These are phyloP conservation scores for Starmerella floricola DNA, from an alignment of 805 yeast species.

Conservation along the genomic window DNA sequence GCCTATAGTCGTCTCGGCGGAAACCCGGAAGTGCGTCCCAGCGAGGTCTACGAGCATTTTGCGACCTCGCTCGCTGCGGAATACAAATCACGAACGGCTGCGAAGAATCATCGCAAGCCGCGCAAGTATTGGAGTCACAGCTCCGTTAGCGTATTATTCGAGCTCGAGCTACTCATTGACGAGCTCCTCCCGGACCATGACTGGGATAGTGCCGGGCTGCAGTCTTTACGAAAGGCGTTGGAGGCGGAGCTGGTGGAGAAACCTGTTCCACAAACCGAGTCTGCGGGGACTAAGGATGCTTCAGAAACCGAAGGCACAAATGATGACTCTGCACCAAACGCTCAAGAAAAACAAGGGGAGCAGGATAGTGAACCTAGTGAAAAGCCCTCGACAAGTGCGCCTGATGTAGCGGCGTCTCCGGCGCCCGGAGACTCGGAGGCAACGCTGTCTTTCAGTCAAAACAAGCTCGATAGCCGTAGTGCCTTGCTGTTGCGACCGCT, in stretches of 20 bases:
- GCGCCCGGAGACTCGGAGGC: too few species aligned
- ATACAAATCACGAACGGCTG: neutral
- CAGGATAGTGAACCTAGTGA: too few species aligned
- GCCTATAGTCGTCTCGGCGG: conserved; percentile 8
- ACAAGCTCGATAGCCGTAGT: neutral
- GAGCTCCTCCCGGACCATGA: neutral
- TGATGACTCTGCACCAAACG: too few species aligned
- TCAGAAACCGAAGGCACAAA: too few species aligned
- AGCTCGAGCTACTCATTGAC: conserved; percentile 11
- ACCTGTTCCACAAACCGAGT: too few species aligned
- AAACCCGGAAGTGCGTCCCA: neutral
- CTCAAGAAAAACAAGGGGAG: too few species aligned
- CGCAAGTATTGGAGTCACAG: conserved; percentile 1
- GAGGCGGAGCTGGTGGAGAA: neutral
- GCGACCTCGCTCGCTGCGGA: conserved; percentile 1
- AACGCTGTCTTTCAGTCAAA: too few species aligned
- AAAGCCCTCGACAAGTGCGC: too few species aligned
- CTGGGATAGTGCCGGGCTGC: conserved; percentile 9
- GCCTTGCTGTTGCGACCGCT: conserved; percentile 3
- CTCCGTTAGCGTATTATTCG: neutral
- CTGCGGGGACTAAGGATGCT: too few species aligned
- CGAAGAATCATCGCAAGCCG: neutral
- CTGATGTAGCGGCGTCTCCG: too few species aligned
- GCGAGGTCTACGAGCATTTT: conserved; percentile 2
- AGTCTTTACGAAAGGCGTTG: conserved; percentile 5